Evolutionary conservation across 164 flowering plant genomes (phyloP), one percentile per base, ranked within the genome.

Genomic region (Magnolia kwangsiensis): DNA sequence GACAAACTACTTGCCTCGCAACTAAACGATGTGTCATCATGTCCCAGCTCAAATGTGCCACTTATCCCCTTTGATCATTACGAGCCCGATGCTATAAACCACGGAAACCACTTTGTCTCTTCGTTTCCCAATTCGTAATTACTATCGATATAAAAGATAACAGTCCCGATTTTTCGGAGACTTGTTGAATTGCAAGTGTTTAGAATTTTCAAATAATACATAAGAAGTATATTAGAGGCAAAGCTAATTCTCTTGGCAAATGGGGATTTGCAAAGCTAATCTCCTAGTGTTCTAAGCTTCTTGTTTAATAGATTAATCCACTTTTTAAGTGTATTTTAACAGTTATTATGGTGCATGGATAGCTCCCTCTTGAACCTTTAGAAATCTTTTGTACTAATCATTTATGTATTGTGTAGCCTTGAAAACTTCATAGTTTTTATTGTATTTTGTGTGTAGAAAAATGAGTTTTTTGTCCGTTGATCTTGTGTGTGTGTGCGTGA

Each of bases 1-100:
- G 93, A 91, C 66, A 80, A 71, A 64, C 79, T 89, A 14, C 83
- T 88, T 8, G 83, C 81, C 0, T 80, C 86, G 8, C 86, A 88
- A 78, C 19, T 81, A 3, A 75, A 11, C 65, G 86, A 71, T 23
- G 71, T 71, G 14, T 29, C 78, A 2, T 73, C 77, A 10, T 49
- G 66, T 61, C 31, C 76, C 20, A 69, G 63, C 67, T 69, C 84
- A 4, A 51, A 29, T 63, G n/a, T 68, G 37, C 77, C 78, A 19
- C 64, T 77, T 21, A 51, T 70, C 14, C 79, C 75, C 5, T 75
- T 71, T 16, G 80, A 75, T 72, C 79, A 72, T 63, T 71, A 55
- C 13, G 13, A 58, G 8, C 49, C 16, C 4, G 70, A 74, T 51
- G 74, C 66, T 51, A 64, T 49, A 66, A 78, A 76, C 51, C 80